These are phyloP conservation scores for Coemansia sp. DNA, from an alignment of 192 early-diverging fungal species.

Conservation along the genomic window DNA sequence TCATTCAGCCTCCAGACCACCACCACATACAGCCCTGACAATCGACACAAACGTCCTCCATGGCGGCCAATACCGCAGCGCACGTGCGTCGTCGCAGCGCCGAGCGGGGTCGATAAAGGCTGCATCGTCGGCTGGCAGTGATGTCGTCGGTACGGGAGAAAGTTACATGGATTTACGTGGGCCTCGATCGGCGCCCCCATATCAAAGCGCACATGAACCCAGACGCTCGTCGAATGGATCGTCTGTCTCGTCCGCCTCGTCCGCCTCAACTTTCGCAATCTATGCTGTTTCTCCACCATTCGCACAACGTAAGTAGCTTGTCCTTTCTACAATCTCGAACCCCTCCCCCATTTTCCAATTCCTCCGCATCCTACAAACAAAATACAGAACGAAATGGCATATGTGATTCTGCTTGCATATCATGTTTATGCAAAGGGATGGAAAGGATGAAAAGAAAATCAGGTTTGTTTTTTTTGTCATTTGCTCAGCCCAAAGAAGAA, in stretches of 20 bases:
- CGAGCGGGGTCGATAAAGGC: conserved; percentile 31
- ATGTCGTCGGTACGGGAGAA: not conserved
- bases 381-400: too few species aligned
- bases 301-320: not conserved
- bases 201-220: conserved; percentile 10
- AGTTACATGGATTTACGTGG: conserved; percentile 3
- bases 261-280: conserved; percentile 4
- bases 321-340: too few species aligned
- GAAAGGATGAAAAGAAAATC: not conserved
- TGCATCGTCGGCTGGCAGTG: not conserved
- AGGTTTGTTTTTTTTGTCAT: not conserved
- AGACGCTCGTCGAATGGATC: conserved; percentile 36
- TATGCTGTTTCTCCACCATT: not conserved
- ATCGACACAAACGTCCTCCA: not conserved
- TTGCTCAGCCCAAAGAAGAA: not conserved
- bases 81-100: conserved; percentile 13
- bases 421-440: not conserved
- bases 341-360: too few species aligned
- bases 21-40: not conserved
- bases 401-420: not conserved
- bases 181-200: conserved; percentile 19
- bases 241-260: conserved; percentile 24
- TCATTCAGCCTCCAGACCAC: conserved; percentile 1
- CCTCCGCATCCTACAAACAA: too few species aligned
- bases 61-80: conserved; percentile 3